phyloP scores from a whole-genome alignment of 2,329 filamentous ascomycete species.

The Keithomyces neogunnii region DNA sequence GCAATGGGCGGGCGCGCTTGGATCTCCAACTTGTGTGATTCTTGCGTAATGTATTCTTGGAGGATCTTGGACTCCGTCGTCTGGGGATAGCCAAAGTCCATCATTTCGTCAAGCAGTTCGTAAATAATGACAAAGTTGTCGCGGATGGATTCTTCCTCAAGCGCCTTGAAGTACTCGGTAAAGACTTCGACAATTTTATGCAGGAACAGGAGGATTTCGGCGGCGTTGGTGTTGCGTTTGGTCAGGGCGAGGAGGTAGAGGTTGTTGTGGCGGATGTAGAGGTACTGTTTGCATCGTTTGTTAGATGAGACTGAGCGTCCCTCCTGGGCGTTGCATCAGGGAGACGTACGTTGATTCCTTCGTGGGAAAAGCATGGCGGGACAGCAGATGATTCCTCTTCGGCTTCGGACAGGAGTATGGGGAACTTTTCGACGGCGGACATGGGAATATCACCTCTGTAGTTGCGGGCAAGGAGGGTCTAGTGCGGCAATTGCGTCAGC shows the following conservation, averaged over 20 bases:
- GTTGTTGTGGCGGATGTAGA: conserved; percentile 99
- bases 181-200: conserved; percentile 99
- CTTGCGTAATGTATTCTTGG: conserved; percentile 98
- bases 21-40: conserved; percentile 96
- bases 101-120: conserved; percentile 98
- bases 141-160: conserved; percentile 96
- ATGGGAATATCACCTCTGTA: conserved; percentile 98
- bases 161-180: conserved; percentile 98
- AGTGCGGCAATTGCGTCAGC: conserved; percentile 11
- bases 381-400: conserved; percentile 99
- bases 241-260: conserved; percentile 96
- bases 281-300: conserved; percentile 52
- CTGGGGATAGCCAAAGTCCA: conserved; percentile 99
- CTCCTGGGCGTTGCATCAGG: not conserved
- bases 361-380: conserved; percentile 94
- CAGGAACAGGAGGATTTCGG: conserved; percentile 95
- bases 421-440: conserved; percentile 98
- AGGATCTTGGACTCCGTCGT: conserved; percentile 98
- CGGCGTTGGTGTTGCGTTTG: conserved; percentile 97
- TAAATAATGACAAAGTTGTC: conserved; percentile 99
- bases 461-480: conserved; percentile 97
- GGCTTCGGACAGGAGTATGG: conserved; percentile 88
- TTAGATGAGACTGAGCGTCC: not conserved
- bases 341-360: conserved; percentile 84
- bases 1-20: conserved; percentile 94